phyloP scores from a whole-genome alignment of 257 asterid species.

The Leonotis leonurus region DNA sequence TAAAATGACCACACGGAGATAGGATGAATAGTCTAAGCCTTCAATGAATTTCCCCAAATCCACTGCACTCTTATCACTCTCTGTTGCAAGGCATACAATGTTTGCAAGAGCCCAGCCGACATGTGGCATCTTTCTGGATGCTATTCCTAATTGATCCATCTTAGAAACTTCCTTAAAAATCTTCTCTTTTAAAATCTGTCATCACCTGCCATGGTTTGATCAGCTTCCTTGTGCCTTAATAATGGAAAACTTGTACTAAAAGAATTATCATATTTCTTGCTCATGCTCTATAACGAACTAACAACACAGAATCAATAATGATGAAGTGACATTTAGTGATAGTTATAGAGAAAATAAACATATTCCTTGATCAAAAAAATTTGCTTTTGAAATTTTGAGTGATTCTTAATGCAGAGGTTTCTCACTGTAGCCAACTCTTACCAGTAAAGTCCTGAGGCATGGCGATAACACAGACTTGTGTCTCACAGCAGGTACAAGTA shows the following conservation, averaged over 20 bases:
- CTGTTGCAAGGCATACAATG: conserved; percentile 61
- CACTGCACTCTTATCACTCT: conserved; percentile 28
- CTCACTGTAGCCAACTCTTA: conserved; percentile 37
- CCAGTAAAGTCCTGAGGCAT: conserved; percentile 75
- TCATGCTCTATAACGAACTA: conserved; percentile 7
- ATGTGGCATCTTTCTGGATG: conserved; percentile 47
- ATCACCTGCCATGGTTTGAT: conserved; percentile 91
- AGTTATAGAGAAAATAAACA: conserved; percentile 4
- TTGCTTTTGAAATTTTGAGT: conserved; percentile 1
- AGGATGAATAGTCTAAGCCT: conserved; percentile 56
- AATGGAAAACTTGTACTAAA: conserved; percentile 14
- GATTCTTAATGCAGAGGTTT: conserved; percentile 3
- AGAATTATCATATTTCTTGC: conserved; percentile 4
- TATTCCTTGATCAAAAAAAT: not conserved
- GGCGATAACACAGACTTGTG: conserved; percentile 78
- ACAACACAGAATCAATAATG: not conserved
- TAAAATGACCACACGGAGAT: conserved; percentile 47
- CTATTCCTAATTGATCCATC: conserved; percentile 40
- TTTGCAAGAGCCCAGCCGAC: conserved; percentile 91
- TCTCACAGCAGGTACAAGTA: conserved; percentile 81
- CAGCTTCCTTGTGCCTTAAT: conserved; percentile 46
- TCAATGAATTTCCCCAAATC: conserved; percentile 55
- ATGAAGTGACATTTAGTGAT: not conserved
- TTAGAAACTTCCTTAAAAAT: conserved; percentile 54
- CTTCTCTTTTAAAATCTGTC: conserved; percentile 81